A percentile compares a stretch with the other conserved stretches of the same genome.
phyloP scores from a whole-genome alignment of 2,329 filamentous ascomycete species.

The Stemphylium beticola region DNA sequence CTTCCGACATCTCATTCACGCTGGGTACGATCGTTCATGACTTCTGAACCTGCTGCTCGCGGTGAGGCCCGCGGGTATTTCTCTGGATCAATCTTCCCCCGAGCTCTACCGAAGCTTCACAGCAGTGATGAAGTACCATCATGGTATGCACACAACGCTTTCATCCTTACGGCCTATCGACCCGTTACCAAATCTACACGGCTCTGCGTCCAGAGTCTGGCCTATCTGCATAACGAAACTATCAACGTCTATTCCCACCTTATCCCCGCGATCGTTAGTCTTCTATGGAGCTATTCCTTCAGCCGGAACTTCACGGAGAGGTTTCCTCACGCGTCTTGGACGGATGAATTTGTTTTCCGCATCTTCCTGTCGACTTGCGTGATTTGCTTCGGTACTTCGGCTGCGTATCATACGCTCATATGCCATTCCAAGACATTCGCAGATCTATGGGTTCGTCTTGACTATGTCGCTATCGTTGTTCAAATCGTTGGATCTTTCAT shows the following conservation, averaged over 20 bases:
- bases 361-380: slow-evolving; percentile 38
- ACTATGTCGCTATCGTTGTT: slow-evolving; percentile 89
- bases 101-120: not conserved
- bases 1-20: too few relatives aligned
- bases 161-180: slow-evolving; percentile 67
- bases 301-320: slow-evolving; percentile 10
- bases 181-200: slow-evolving; percentile 64
- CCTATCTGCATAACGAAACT: slow-evolving; percentile 68
- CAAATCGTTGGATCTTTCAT: slow-evolving; percentile 89
- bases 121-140: slow-evolving; percentile 1
- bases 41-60: not conserved
- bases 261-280: slow-evolving; percentile 34
- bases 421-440: slow-evolving; percentile 80
- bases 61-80: not conserved
- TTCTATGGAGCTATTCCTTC: slow-evolving; percentile 17
- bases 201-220: slow-evolving; percentile 61
- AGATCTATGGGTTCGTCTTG: slow-evolving; percentile 83
- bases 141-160: slow-evolving; percentile 9
- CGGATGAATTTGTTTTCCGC: slow-evolving; percentile 30
- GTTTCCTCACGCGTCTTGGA: slow-evolving; percentile 16
- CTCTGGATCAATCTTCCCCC: not conserved
- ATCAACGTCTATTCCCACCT: slow-evolving; percentile 74
- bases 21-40: not conserved
- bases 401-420: slow-evolving; percentile 78
- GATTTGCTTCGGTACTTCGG: slow-evolving; percentile 50